These are phyloP conservation scores for Alternaria metachromatica DNA, from an alignment of 2,329 filamentous ascomycete genomes.

Conservation along the genomic window DNA sequence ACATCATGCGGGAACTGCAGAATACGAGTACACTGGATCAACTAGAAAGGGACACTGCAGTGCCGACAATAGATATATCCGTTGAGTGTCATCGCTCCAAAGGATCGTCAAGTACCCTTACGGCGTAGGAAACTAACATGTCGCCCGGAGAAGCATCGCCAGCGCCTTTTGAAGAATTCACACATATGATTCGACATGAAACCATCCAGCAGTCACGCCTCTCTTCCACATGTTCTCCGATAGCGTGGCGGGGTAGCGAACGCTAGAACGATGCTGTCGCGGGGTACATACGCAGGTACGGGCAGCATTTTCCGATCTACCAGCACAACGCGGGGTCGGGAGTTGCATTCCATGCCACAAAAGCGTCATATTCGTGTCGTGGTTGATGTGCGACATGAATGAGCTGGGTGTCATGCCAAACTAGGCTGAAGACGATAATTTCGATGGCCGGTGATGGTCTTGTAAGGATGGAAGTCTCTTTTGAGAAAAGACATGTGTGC, in stretches of 20 bases:
- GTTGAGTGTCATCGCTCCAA: not conserved
- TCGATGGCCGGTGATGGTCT: not conserved
- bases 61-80: not conserved
- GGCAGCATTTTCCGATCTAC: not conserved
- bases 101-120: not conserved
- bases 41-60: not conserved
- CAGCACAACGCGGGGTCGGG: not conserved
- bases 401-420: not conserved
- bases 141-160: not conserved
- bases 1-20: not conserved
- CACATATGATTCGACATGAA: not conserved
- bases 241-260: not conserved
- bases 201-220: not conserved
- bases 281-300: not conserved
- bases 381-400: not conserved
- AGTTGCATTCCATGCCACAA: not conserved
- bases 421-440: not conserved
- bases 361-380: not conserved
- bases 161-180: not conserved
- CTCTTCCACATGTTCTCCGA: not conserved
- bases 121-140: not conserved
- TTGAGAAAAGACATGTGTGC: not conserved
- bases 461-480: not conserved
- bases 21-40: not conserved
- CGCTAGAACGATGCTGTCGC: not conserved